Evolutionary conservation across 108 stramenopile genomes (phyloP).

Genomic region (Aurantiochytrium sp.): DNA sequence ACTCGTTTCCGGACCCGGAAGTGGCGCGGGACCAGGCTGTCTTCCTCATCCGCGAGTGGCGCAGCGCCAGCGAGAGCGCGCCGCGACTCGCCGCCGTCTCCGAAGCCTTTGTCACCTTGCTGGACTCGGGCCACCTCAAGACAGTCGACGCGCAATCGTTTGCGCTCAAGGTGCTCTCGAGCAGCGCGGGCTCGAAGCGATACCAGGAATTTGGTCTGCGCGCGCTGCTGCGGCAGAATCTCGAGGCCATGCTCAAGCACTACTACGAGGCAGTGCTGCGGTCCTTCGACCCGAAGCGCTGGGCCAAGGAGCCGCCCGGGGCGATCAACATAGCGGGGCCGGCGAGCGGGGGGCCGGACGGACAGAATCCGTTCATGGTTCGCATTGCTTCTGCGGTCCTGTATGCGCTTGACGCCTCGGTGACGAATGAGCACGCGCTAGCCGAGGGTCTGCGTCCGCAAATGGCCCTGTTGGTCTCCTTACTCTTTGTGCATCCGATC

Average conservation of each 20-base stretch:
- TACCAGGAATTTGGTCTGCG: neutral
- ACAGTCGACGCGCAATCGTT: neutral
- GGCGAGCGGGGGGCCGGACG: too few relatives aligned
- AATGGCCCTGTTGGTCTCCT: neutral
- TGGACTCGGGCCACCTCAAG: constrained; percentile 19
- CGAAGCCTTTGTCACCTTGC: neutral
- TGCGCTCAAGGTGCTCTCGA: constrained; percentile 10
- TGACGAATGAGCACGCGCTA: neutral
- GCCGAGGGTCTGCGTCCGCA: neutral
- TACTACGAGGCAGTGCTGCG: neutral
- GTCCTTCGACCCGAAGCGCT: neutral
- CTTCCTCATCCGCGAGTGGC: constrained; percentile 13
- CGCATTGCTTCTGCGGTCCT: neutral
- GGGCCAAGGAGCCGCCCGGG: neutral
- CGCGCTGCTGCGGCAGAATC: neutral
- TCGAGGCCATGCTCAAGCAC: neutral
- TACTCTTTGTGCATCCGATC: neutral
- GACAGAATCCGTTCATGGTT: neutral
- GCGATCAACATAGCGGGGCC: too few relatives aligned
- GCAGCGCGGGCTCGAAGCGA: neutral
- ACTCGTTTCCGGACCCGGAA: neutral
- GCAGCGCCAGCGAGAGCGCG: neutral
- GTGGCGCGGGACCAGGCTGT: constrained; percentile 3
- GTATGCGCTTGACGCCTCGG: neutral
- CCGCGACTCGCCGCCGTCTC: neutral